Base-by-base conservation (phyloP, 2,329 filamentous ascomycete species). In the Sporothrix sp. region DNA sequence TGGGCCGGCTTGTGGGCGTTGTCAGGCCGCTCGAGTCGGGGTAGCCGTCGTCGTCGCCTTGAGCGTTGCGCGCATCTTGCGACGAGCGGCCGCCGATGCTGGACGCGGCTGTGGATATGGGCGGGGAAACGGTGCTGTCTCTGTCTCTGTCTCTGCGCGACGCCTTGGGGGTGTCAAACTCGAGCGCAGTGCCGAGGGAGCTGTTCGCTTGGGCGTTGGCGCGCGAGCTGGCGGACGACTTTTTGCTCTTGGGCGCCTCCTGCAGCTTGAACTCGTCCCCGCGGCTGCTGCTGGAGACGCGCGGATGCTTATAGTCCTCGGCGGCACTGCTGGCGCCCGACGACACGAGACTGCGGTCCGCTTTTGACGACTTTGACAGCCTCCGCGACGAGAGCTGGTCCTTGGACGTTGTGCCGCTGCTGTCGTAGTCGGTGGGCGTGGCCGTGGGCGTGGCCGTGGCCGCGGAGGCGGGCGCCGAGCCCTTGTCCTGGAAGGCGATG, bases 401-500 rank as follows among this genome's bases (percentile, higher is more conserved):
- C 21, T 71, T 67, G 42, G 76, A 71, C 1, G 73, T 69, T 33
- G 44, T 35, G 21, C 52, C 45, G 37, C 74, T 75, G 53, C 75
- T 76, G 27, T 79, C 72, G 21, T 79, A 68, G 10, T 83, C 79
- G 3, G 81, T 28, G 4, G 74, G 67, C 3, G 43, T 4, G 23
- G 16, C 23, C 6, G 47, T 28, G 4, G 74, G 67, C 3, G 43
- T 4, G 23, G 16, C 23, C 6, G n/a, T n/a, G n/a, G n/a, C n/a
- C n/a, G n/a, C n/a, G n/a, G n/a, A n/a, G n/a, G n/a, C 25, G 25
- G 46, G 18, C 7, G 80, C 75, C 39, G 85, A 78, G 2, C 80
- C 79, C 66, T 90, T 93, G 60, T 95, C 87, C 64, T 95, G 88
- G 63, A 89, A 94, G 20, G 88, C 85, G 59, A 95, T 95, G 61